Evolutionary conservation across 768 basidiomycete genomes (phyloP), one percentile per base, ranked within the genome.

Genomic region (Heimioporus sp.): DNA sequence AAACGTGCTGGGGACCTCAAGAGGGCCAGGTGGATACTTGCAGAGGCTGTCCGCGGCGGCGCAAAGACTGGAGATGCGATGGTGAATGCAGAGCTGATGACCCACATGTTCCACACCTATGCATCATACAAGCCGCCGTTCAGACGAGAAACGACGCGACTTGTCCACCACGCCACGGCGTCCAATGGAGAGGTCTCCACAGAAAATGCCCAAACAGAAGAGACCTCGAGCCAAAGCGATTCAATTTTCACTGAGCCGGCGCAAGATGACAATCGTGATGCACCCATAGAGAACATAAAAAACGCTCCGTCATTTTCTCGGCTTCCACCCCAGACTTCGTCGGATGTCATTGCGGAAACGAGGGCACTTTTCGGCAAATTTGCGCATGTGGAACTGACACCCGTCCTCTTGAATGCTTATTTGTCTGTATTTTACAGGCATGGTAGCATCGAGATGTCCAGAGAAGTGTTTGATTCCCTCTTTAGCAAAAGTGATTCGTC

Each of bases 11-110:
- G 95, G 0, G 96, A 98, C 66, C 69, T 99, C 19, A 75, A 78
- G 4, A 77, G 92, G 43, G 85, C 86, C 21, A 76, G 95, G 58
- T 98, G 94, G 95, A 86, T 98, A 53, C 73, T 98, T 48, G 90
- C 87, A 1, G 93, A 97, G 73, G 82, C 92, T 71, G 72, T 58
- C 48, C 63, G 53, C 43, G 49, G 54, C 10, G 62, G 60, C 17
- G 55, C 53, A 24, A 65, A 44, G 32, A 48, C 11, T 43, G 65
- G 49, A 30, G 67, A 65, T 16, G 72, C 81, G 21, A 37, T 62
- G 35, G 63, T 81, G 19, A 78, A 89, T 55, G 85, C 88, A 49
- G 80, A 85, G 56, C 73, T 87, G 39, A 85, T 97, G 85, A 78
- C 79, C 62, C 87, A 90, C 60, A 69, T 95, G 30, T 94, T 98